Evolutionary conservation across 345 rosid genomes (phyloP), one percentile per base, ranked within the genome.

Genomic region (Punica granatum): DNA sequence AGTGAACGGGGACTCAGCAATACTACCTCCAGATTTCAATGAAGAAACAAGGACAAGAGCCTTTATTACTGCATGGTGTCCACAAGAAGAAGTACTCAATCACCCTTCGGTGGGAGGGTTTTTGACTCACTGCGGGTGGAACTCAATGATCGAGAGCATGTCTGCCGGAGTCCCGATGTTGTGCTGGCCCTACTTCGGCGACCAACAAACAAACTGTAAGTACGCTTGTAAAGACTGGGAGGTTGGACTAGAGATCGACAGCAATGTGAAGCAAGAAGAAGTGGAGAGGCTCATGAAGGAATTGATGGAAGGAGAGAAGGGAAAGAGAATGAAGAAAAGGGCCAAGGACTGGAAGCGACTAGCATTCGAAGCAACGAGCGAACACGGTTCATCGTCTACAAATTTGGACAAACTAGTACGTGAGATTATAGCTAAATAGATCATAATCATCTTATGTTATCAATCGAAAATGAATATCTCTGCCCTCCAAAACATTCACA

Each of bases 51-150:
- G 53, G 23, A 78, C 53, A 0, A 70, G 89, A 33, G 79, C 82
- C 1, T 18, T 82, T 7, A 0, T 84, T 32, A 63, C 77, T 10
- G 74, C 70, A 30, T 84, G 87, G 86, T 84, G 92, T 61, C 76
- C 89, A 0, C 92, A 86, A 3, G 77, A 81, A 51, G 70, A 76
- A 63, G 86, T 86, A 34, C 75, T 86, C 3, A 68, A 49, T 32
- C 87, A 84, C 66, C 83, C 83, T 7, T 67, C 83, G 0, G 26
- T 81, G 0, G 88, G 84, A 39, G 86, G 83, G n/a, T 81, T 85
- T 59, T 68, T 87, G 49, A 84, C 89, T 0, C 92, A 84, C 23
- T 71, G 68, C 11, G 86, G 92, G 1, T 84, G 89, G 92, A 84
- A 81, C 64, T 84, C 92, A 3, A 77, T 65, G 7, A 0, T 81